Conservation (phyloP, 192 early-diverging fungal species). For the Coemansia sp. region DNA sequence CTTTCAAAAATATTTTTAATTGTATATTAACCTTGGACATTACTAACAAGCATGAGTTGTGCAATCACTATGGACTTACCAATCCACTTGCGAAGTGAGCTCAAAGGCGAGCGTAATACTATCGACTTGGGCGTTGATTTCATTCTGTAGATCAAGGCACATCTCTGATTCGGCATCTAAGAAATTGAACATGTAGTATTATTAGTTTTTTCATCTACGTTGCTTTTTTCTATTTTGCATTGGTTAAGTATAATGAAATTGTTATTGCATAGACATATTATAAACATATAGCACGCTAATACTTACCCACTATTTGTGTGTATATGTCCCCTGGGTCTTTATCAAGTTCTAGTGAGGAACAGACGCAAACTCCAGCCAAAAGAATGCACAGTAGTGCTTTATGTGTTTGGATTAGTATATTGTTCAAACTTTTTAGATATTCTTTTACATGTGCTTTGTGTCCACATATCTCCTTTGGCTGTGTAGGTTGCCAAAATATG, state of each 20-base stretch:
- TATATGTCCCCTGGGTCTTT: slow-evolving; percentile 81
- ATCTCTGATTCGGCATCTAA: slow-evolving; percentile 84
- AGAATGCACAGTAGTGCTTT: too few species aligned
- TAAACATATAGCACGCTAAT: background rate
- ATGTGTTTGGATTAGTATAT: too few species aligned
- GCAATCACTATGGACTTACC: slow-evolving; percentile 50
- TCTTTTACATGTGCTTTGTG: background rate
- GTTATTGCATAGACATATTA: background rate
- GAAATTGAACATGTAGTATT: background rate
- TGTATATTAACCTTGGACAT: background rate
- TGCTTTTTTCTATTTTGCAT: background rate
- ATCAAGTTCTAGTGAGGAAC: slow-evolving; percentile 64
- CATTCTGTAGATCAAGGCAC: slow-evolving; percentile 68
- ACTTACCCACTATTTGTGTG: slow-evolving; percentile 70
- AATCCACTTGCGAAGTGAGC: slow-evolving; percentile 41
- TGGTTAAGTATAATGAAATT: background rate
- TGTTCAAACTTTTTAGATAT: too few species aligned
- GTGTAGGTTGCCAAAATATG: background rate
- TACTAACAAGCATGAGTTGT: background rate
- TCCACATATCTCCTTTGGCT: background rate
- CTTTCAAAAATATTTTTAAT: background rate
- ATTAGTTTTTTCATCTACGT: background rate
- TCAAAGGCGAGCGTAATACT: slow-evolving; percentile 62
- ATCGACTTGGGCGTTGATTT: slow-evolving; percentile 60
- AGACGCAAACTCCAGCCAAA: too few species aligned